Evolutionary conservation across 805 yeast genomes (phyloP).

Genomic region (Cyberlindnera samutprakarnensis): DNA sequence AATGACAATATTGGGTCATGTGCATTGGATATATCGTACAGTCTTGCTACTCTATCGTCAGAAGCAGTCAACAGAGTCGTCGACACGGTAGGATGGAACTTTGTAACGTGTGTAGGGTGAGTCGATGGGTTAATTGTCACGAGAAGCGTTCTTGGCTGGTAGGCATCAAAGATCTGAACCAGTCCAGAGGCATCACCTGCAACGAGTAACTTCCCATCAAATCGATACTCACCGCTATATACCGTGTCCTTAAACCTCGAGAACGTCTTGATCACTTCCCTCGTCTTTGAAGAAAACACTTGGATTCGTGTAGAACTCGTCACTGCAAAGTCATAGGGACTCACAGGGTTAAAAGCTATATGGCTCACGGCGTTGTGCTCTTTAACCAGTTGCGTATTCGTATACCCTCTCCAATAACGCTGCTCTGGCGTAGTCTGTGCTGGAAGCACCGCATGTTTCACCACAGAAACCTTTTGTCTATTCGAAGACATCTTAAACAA

Average conservation of each 20-base stretch:
- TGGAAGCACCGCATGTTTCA: conserved; percentile 70
- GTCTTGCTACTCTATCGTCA: conserved; percentile 80
- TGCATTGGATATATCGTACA: conserved; percentile 81
- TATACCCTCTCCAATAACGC: conserved; percentile 85
- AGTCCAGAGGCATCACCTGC: conserved; percentile 96
- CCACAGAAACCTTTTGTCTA: conserved; percentile 55
- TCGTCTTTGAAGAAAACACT: conserved; percentile 86
- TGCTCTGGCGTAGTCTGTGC: conserved; percentile 87
- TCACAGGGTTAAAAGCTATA: conserved; percentile 76
- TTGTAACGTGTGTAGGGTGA: conserved; percentile 89
- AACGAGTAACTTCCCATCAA: conserved; percentile 83
- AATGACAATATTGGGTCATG: conserved; percentile 66
- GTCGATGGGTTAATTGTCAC: conserved; percentile 77
- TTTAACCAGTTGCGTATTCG: conserved; percentile 81
- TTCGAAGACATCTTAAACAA: conserved; percentile 75
- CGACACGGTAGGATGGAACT: conserved; percentile 73
- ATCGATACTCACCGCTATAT: conserved; percentile 83
- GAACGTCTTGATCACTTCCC: conserved; percentile 84
- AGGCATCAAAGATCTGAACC: conserved; percentile 84
- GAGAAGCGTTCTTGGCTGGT: conserved; percentile 67
- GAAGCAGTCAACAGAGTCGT: conserved; percentile 81
- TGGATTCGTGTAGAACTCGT: conserved; percentile 89
- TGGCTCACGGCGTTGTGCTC: conserved; percentile 90
- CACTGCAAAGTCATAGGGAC: conserved; percentile 89
- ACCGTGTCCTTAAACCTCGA: conserved; percentile 87